phyloP scores from a whole-genome alignment of 257 asterid genomes.

The Marsdenia floribunda region DNA sequence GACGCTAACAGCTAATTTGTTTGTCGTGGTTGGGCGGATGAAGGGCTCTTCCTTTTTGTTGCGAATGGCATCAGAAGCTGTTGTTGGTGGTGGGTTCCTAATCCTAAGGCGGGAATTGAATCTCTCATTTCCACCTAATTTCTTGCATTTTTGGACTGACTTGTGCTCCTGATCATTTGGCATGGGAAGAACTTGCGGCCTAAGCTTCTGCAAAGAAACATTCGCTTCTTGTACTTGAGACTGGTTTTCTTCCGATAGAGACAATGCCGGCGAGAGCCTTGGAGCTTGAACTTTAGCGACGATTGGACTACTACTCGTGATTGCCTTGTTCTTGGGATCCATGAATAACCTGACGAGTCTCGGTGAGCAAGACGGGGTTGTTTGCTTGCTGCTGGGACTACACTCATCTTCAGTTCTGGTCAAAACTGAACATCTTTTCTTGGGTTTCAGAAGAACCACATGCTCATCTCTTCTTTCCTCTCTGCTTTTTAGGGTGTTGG shows the following conservation, averaged over 20 bases:
- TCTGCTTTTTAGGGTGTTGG: constrained; percentile 34
- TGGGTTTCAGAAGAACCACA: constrained; percentile 44
- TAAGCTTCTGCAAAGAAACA: neutral
- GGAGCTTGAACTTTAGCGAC: constrained; percentile 25
- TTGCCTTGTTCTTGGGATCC: constrained; percentile 33
- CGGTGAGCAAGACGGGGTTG: constrained; percentile 43
- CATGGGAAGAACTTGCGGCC: constrained; percentile 9
- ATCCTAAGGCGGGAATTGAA: constrained; percentile 10
- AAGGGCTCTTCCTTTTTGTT: constrained; percentile 53
- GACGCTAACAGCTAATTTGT: constrained; percentile 20
- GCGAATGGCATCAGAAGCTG: constrained; percentile 28
- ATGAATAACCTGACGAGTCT: constrained; percentile 29
- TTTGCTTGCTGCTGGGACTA: constrained; percentile 16
- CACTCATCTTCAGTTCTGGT: constrained; percentile 18
- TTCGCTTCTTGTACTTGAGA: neutral
- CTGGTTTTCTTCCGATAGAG: constrained; percentile 6
- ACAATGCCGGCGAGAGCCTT: constrained; percentile 15
- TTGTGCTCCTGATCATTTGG: neutral
- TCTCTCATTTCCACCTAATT: constrained; percentile 14
- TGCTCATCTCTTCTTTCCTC: constrained; percentile 26
- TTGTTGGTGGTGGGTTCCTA: constrained; percentile 21
- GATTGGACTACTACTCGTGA: constrained; percentile 4
- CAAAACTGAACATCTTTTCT: constrained; percentile 10
- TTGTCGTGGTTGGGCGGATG: constrained; percentile 35
- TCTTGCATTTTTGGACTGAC: constrained; percentile 11